Base-by-base conservation (phyloP, 2,329 filamentous ascomycete species). In the Exophiala sideris region DNA sequence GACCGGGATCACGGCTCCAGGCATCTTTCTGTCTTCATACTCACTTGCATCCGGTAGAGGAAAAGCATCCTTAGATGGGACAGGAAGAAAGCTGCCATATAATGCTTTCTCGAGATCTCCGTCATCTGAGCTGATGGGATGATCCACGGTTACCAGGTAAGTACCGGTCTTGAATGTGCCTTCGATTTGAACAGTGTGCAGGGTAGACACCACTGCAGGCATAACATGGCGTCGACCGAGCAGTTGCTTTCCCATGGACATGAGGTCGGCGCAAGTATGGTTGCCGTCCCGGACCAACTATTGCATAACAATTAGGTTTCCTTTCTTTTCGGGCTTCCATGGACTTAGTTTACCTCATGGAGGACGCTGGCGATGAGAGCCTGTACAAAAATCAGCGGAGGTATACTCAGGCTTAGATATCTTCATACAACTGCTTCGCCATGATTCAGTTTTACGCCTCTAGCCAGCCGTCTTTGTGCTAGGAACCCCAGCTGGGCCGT, bases 211-310 rank as follows among this genome's bases (percentile, higher is more conserved):
- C 20, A 96, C 92, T 9, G 87, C 85, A 18, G 92, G 91, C 40
- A 90, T 79, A 56, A 97, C 92, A 71, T 97, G 92, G 33, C 92
- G 88, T 8, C 92, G 88, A 60, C 92, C 92, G 2, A 97, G 87
- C 86, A 97, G 91, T 50, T 88, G 92, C 65, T 89, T 85, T 64
- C 92, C 92, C 60, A 96, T 82, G 57, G 84, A 78, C 91, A 97
- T 97, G 68, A 97, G 88, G 70, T 96, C 91, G 36, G 91, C 87
- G 50, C 97, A 92, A 11, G 82, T 88, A 75, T 96, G 89, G 63
- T 87, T 85, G 68, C 92, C 92, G 92, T 97, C 92, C 70, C 92
- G 91, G 70, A 97, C 95, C 65, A 96, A 86, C 81, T 86, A 64
- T 63, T 9, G 12, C 9, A 18, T n/a, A 21, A 50, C 33, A 45